phyloP scores from a whole-genome alignment of 345 rosid species.

The Acer yangbiense region DNA sequence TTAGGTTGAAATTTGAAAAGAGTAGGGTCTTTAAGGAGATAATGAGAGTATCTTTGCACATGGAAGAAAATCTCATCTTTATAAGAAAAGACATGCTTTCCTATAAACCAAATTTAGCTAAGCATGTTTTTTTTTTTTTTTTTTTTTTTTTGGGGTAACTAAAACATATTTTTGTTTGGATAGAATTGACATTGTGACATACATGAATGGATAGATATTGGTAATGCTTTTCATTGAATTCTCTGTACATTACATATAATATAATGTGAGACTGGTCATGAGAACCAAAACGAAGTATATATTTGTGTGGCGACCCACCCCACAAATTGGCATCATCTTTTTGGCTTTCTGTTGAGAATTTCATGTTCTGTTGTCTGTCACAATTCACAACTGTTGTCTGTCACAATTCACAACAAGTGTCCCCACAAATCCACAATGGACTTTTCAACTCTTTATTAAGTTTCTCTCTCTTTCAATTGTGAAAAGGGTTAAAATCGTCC shows the following conservation, averaged over 20 bases:
- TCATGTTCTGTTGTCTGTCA: not conserved
- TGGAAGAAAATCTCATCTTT: not conserved
- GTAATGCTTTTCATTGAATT: not conserved
- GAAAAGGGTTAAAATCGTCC: not conserved
- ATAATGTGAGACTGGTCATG: too few relatives aligned
- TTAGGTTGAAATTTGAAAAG: too few relatives aligned
- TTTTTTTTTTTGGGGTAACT: not conserved
- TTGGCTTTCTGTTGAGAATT: not conserved
- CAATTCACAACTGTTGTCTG: not conserved
- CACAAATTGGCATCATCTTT: not conserved
- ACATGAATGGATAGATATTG: not conserved
- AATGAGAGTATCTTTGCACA: not conserved
- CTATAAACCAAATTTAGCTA: not conserved
- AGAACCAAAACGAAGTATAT: not conserved
- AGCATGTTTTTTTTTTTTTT: not conserved
- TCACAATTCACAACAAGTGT: too few relatives aligned
- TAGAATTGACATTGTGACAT: not conserved
- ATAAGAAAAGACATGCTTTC: not conserved
- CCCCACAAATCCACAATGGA: too few relatives aligned
- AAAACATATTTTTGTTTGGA: not conserved
- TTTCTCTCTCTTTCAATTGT: too few relatives aligned
- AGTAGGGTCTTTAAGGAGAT: not conserved
- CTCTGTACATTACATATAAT: not conserved
- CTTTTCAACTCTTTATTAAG: too few relatives aligned
- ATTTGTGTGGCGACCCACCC: not conserved